phyloP scores from a whole-genome alignment of 2,329 filamentous ascomycete species.

The Aspergillus quadricinctus region DNA sequence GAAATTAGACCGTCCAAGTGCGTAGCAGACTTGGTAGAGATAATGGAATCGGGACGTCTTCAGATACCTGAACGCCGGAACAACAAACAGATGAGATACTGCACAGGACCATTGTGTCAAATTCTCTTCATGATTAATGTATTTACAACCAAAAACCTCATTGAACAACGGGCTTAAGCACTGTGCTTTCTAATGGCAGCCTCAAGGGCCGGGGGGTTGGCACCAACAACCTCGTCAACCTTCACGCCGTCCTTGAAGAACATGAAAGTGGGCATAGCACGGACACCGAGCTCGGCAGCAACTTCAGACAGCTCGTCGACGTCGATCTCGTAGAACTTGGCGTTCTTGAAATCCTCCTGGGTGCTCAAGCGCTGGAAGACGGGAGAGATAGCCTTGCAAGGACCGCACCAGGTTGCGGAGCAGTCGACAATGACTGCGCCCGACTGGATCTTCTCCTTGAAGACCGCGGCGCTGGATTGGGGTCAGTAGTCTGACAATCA shows the following conservation, averaged over 20 bases:
- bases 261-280: slow-evolving; percentile 90
- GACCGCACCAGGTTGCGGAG: slow-evolving; percentile 88
- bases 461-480: slow-evolving; percentile 47
- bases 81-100: no score
- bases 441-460: slow-evolving; percentile 49
- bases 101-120: not conserved
- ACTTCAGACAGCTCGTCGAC: slow-evolving; percentile 77
- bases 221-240: slow-evolving; percentile 70
- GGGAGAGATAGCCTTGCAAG: slow-evolving; percentile 87
- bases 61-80: no score
- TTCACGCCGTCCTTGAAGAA: slow-evolving; percentile 77
- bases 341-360: slow-evolving; percentile 44
- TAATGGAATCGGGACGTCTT: no score
- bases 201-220: slow-evolving; percentile 67
- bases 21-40: no score
- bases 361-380: slow-evolving; percentile 60
- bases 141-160: slow-evolving; percentile 9
- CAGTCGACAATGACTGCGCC: slow-evolving; percentile 74
- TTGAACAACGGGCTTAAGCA: slow-evolving; percentile 9
- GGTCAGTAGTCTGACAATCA: slow-evolving; percentile 13
- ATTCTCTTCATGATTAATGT: not conserved
- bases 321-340: slow-evolving; percentile 84
- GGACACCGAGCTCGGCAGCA: slow-evolving; percentile 70
- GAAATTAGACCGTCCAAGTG: no score
- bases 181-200: slow-evolving; percentile 23